Evolutionary conservation across 108 stramenopile species (phyloP).

Genomic region (Asterionellopsis glacialis): DNA sequence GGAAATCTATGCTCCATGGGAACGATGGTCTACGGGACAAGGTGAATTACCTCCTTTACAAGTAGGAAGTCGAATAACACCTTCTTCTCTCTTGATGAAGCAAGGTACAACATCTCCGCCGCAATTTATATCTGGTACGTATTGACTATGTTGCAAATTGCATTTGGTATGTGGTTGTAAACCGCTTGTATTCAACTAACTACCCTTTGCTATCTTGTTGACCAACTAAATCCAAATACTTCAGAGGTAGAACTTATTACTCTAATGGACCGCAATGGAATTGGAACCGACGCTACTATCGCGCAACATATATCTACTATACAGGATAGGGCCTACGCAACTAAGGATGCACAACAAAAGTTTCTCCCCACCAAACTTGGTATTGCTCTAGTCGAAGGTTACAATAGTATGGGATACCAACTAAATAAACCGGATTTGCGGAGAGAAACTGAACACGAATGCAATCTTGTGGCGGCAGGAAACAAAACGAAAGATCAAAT

Average conservation of each 20-base stretch:
- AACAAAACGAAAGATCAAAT: conserved; percentile 75
- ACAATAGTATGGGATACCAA: conserved; percentile 94
- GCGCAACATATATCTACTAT: conserved; percentile 85
- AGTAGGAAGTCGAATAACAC: conserved; percentile 70
- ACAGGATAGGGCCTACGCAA: conserved; percentile 77
- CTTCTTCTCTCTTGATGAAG: conserved; percentile 65
- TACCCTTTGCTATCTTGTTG: background rate
- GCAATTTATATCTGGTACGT: conserved; percentile 35
- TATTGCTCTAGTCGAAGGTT: conserved; percentile 89
- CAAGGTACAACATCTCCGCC: conserved; percentile 75
- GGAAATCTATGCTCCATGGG: conserved; percentile 87
- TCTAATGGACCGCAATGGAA: conserved; percentile 82
- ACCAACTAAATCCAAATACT: background rate
- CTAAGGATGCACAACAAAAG: conserved; percentile 65
- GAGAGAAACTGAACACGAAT: conserved; percentile 78
- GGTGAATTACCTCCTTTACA: conserved; percentile 69
- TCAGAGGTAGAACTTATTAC: conserved; percentile 74
- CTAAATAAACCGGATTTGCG: conserved; percentile 90
- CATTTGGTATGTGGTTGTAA: background rate
- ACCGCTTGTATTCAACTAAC: background rate
- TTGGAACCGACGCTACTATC: conserved; percentile 96
- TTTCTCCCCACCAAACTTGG: conserved; percentile 85
- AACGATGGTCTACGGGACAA: conserved; percentile 86
- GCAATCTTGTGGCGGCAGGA: conserved; percentile 69
- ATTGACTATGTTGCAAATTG: background rate